phyloP scores from a whole-genome alignment of 2,329 filamentous ascomycete genomes.

The Dendrostoma leiphaemia region DNA sequence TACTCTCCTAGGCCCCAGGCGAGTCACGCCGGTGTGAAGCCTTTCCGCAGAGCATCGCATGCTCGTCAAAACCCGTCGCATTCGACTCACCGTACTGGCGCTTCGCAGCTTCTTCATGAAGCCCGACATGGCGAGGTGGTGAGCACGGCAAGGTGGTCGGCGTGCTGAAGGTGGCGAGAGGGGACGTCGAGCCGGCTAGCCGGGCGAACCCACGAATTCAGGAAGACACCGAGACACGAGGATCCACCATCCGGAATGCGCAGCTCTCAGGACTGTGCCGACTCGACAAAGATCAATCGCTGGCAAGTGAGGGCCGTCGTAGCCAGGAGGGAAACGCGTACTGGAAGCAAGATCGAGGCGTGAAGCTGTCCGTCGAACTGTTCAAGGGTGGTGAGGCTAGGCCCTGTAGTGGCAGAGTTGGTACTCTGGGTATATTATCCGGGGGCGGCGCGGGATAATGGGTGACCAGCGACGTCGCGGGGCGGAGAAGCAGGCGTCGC shows the following conservation, averaged over 20 bases:
- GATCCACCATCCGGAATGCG: slow-evolving; percentile 17
- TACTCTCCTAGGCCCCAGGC: slow-evolving; percentile 12
- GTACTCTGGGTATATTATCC: background rate
- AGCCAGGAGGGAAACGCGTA: background rate
- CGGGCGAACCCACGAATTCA: slow-evolving; percentile 16
- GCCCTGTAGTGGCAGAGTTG: background rate
- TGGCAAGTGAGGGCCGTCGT: background rate
- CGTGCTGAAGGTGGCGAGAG: slow-evolving; percentile 1
- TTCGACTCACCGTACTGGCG: slow-evolving; percentile 49
- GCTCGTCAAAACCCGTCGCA: slow-evolving; percentile 1
- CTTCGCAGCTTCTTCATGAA: slow-evolving; percentile 61
- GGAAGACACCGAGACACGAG: slow-evolving; percentile 9
- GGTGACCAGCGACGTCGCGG: background rate
- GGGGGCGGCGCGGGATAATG: background rate
- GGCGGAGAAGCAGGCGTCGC: background rate
- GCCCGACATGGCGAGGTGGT: slow-evolving; percentile 44
- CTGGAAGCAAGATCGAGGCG: background rate
- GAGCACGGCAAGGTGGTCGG: background rate
- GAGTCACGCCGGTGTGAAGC: slow-evolving; percentile 4
- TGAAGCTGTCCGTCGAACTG: background rate
- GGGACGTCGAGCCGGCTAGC: slow-evolving; percentile 13
- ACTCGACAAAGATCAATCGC: background rate
- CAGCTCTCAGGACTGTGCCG: slow-evolving; percentile 9
- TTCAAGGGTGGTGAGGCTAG: background rate
- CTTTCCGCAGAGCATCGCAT: slow-evolving; percentile 1